Percentiles rank a stretch among this genome's conserved stretches.
Conservation (phyloP, 2,329 filamentous ascomycete genomes). For the Boeremia lycopersici region DNA sequence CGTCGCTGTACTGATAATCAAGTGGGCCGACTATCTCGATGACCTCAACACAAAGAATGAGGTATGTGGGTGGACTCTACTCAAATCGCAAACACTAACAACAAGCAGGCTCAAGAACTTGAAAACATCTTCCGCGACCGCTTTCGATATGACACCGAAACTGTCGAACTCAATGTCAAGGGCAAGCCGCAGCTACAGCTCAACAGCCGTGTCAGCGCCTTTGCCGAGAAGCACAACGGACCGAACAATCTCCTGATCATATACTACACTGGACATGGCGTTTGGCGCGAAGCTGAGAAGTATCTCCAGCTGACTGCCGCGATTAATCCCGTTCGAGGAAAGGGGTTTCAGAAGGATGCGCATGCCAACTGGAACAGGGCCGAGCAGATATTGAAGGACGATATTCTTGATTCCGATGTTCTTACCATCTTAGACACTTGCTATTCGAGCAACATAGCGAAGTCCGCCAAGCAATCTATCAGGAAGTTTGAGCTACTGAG, state of each 20-base stretch:
- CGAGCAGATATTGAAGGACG: conserved; percentile 35
- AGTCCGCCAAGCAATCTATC: conserved; percentile 30
- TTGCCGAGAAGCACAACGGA: conserved; percentile 38
- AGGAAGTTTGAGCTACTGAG: conserved; percentile 43
- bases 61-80: conserved; percentile 19
- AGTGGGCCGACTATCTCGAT: conserved; percentile 44
- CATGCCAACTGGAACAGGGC: conserved; percentile 45
- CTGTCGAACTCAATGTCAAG: conserved; percentile 40
- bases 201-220: conserved; percentile 31
- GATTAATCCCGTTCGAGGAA: conserved; percentile 16
- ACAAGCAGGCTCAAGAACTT: conserved; percentile 37
- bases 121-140: conserved; percentile 32
- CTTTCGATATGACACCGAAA: conserved; percentile 41
- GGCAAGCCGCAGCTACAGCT: conserved; percentile 46
- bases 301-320: conserved; percentile 36
- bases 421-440: conserved; percentile 49
- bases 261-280: conserved; percentile 50
- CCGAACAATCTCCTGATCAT: conserved; percentile 44
- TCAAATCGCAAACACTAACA: not conserved
- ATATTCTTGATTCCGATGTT: conserved; percentile 42
- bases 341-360: conserved; percentile 32
- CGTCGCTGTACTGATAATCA: conserved; percentile 46
- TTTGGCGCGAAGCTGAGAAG: conserved; percentile 28
- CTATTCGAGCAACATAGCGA: conserved; percentile 44
- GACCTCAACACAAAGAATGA: conserved; percentile 43